These are phyloP conservation scores for Didymella arachidicola DNA, from an alignment of 2,329 filamentous ascomycete genomes.

Conservation along the genomic window DNA sequence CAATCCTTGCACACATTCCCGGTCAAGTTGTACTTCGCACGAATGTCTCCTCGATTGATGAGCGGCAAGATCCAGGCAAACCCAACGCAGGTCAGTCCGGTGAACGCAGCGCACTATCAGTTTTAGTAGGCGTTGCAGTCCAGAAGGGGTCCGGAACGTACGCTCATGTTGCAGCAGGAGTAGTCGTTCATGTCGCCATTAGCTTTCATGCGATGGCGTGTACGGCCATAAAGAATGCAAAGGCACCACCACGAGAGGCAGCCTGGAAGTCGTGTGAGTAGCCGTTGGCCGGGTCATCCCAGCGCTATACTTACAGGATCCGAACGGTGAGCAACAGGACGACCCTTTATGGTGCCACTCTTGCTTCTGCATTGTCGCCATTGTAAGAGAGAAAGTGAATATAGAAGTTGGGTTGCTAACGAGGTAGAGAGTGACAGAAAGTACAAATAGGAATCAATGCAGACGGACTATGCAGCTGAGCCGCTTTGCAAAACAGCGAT, in stretches of 20 bases:
- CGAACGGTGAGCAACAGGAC: conserved; percentile 42
- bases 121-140: conserved; percentile 9
- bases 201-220: conserved; percentile 41
- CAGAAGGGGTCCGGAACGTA: conserved; percentile 18
- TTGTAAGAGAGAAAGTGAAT: conserved; percentile 9
- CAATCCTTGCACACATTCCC: conserved; percentile 46
- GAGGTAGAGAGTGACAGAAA: too few relatives aligned
- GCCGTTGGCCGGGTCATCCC: accelerated
- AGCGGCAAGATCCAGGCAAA: conserved; percentile 43
- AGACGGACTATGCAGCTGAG: conserved; percentile 13
- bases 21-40: conserved; percentile 42
- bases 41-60: conserved; percentile 44
- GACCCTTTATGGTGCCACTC: conserved; percentile 43
- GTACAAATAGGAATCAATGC: neutral
- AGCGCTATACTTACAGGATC: conserved; percentile 34
- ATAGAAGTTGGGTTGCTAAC: neutral
- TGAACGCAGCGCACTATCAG: conserved; percentile 38
- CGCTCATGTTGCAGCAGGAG: conserved; percentile 39
- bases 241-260: conserved; percentile 46
- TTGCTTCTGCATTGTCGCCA: conserved; percentile 36
- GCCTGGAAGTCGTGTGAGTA: conserved; percentile 29
- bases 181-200: conserved; percentile 39
- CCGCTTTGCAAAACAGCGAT: conserved; percentile 2
- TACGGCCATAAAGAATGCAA: conserved; percentile 44
- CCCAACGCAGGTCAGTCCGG: conserved; percentile 35